Percentiles rank a stretch among this genome's conserved stretches.
Conservation (phyloP, 73 alveolate species). For the Paramecium primaurelia region DNA sequence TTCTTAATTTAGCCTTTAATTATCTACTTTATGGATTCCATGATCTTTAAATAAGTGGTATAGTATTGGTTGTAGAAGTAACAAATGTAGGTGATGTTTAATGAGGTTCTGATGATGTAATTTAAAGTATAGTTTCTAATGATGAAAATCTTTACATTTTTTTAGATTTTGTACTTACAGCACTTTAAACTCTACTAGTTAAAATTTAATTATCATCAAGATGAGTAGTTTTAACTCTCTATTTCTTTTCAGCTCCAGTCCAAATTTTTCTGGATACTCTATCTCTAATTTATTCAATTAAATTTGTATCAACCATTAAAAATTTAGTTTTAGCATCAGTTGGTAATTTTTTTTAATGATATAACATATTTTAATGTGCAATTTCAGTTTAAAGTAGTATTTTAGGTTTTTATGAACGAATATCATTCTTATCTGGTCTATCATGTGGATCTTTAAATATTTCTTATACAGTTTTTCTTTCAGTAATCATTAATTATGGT, state of each 20-base stretch:
- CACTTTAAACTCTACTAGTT: not conserved
- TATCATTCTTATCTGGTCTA: constrained; percentile 35
- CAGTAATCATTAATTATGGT: not conserved
- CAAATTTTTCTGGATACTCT: not conserved
- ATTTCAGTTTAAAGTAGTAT: not conserved
- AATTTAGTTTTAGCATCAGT: not conserved
- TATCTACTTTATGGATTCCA: not conserved
- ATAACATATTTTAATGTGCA: not conserved
- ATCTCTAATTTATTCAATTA: not conserved
- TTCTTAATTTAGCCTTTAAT: not conserved
- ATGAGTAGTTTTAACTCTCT: not conserved
- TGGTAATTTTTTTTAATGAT: not conserved
- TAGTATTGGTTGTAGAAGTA: not conserved
- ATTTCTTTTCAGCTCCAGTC: not conserved
- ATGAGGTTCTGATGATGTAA: not conserved
- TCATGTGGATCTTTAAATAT: not conserved
- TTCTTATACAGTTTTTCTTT: constrained; percentile 28
- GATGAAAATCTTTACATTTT: not conserved
- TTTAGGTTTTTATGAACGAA: constrained; percentile 21
- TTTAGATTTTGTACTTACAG: not conserved
- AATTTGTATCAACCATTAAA: not conserved
- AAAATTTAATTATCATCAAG: not conserved
- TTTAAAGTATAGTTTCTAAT: not conserved
- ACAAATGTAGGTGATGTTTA: not conserved
- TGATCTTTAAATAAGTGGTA: not conserved